Percentiles rank a stretch among this genome's conserved stretches.
Evolutionary conservation across 306 rosid genomes (phyloP).

Genomic region (Cucurbita ficifolia): DNA sequence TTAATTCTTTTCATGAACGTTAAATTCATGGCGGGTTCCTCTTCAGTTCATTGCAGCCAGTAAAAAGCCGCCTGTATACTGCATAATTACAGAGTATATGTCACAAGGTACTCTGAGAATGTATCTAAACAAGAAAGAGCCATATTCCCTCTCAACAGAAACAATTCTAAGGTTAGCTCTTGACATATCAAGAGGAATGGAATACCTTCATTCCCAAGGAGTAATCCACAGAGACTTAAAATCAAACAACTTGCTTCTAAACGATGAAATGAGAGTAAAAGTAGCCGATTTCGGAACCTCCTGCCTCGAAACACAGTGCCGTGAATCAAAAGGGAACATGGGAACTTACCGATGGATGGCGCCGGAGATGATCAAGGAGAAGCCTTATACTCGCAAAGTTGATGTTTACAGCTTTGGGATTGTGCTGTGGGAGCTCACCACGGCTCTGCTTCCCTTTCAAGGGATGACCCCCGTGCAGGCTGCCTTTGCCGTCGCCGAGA

Average conservation of each 20-base stretch:
- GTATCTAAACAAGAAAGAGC: conserved; percentile 97
- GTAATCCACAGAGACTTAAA: conserved; percentile 92
- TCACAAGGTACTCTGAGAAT: conserved; percentile 97
- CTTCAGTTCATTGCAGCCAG: conserved; percentile 90
- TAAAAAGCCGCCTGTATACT: conserved; percentile 90
- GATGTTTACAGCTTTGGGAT: conserved; percentile 95
- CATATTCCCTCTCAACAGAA: conserved; percentile 82
- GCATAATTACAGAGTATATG: conserved; percentile 96
- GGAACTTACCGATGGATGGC: conserved; percentile 99
- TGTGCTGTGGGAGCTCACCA: conserved; percentile 95
- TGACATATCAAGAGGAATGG: conserved; percentile 95
- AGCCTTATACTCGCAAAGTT: conserved; percentile 69
- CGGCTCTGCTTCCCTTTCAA: conserved; percentile 85
- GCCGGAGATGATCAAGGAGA: conserved; percentile 93
- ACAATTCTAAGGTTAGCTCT: conserved; percentile 84
- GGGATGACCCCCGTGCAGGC: conserved; percentile 99
- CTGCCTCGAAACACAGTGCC: conserved; percentile 80
- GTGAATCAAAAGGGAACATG: conserved; percentile 88
- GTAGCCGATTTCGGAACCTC: conserved; percentile 97
- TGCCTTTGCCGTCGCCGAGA: conserved; percentile 95
- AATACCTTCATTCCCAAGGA: conserved; percentile 93
- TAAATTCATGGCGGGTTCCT: neutral
- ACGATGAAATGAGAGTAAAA: conserved; percentile 95
- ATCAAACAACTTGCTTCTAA: conserved; percentile 83
- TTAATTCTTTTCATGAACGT: neutral